Percentiles rank a stretch among this genome's conserved stretches.
Evolutionary conservation across 345 rosid species (phyloP).

Genomic region (Salix suchowensis): DNA sequence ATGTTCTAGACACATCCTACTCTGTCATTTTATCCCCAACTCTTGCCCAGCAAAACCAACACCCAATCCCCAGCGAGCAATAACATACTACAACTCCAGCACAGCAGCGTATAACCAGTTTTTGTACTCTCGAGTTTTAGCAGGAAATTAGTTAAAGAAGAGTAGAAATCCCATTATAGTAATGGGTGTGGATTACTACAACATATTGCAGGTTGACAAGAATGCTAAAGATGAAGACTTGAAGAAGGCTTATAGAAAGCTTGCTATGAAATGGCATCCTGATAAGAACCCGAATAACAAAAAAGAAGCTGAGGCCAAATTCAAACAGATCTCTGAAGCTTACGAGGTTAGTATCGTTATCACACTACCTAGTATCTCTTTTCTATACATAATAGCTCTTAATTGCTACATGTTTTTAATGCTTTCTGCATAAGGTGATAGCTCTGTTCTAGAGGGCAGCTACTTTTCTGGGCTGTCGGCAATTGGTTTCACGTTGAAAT

Average conservation of each 20-base stretch:
- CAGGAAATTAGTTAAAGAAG: background rate
- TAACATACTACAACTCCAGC: background rate
- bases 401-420: no score
- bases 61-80: background rate
- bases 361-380: background rate
- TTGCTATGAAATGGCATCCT: conserved; percentile 94
- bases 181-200: conserved; percentile 59
- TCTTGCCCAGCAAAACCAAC: background rate
- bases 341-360: conserved; percentile 45
- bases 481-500: no score
- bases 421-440: no score
- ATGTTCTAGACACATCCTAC: conserved; percentile 8
- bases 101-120: background rate
- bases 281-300: conserved; percentile 85
- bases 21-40: background rate
- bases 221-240: conserved; percentile 65
- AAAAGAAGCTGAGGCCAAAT: conserved; percentile 75
- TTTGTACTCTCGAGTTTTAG: background rate
- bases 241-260: conserved; percentile 82
- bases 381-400: background rate
- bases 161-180: background rate
- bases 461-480: background rate
- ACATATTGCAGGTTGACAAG: conserved; percentile 57
- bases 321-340: conserved; percentile 86
- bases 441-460: no score